Conservation (phyloP, 192 early-diverging fungal species). For the Dissophora ornata region DNA sequence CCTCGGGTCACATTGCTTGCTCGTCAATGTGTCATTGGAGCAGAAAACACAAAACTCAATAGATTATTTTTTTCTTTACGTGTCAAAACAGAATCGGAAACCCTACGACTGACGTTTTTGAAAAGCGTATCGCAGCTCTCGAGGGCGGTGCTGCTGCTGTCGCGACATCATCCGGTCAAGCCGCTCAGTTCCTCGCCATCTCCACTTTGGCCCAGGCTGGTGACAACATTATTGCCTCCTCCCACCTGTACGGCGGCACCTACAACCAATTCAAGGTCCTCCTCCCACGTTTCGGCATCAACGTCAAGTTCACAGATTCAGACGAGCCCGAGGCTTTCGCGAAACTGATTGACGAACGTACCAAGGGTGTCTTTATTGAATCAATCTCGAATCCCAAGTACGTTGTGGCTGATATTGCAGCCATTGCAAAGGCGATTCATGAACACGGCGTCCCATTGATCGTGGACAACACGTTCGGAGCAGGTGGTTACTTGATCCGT, state of each 20-base stretch:
- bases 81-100: constrained; percentile 72
- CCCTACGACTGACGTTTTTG: constrained; percentile 90
- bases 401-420: constrained; percentile 88
- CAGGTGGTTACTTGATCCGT: constrained; percentile 83
- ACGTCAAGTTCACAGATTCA: constrained; percentile 78
- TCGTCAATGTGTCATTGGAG: no score
- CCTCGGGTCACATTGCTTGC: no score
- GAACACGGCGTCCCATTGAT: constrained; percentile 87
- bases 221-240: constrained; percentile 90
- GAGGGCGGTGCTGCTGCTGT: constrained; percentile 88
- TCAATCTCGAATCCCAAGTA: constrained; percentile 92
- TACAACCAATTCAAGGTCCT: constrained; percentile 90
- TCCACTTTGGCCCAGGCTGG: constrained; percentile 81
- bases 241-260: constrained; percentile 80
- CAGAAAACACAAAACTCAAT: no score
- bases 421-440: constrained; percentile 85
- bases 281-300: constrained; percentile 86
- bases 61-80: no score
- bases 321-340: constrained; percentile 82
- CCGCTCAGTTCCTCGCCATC: constrained; percentile 88
- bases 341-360: constrained; percentile 86
- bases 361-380: constrained; percentile 92
- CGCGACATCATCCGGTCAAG: constrained; percentile 72
- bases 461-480: constrained; percentile 98
- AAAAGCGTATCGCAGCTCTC: constrained; percentile 91